Base-by-base conservation (phyloP, 2,329 filamentous ascomycete genomes). In the Ophiostoma sp. region DNA sequence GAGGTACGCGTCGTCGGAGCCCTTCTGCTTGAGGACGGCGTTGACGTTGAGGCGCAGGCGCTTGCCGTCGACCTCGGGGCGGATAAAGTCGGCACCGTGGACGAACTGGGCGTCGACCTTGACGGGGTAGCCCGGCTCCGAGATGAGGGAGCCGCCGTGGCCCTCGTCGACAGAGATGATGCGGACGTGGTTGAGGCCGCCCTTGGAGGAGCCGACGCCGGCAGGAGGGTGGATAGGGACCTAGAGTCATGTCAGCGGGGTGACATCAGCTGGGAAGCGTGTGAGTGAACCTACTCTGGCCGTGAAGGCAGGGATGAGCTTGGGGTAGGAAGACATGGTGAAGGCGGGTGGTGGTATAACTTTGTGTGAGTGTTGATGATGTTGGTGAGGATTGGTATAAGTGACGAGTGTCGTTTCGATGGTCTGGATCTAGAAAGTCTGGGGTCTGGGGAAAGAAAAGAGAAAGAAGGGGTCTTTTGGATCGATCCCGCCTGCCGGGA, bases 71-170 rank as follows among this genome's bases (percentile, higher is more conserved):
- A 81, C 80, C 74, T 83, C 82, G 52, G 78, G 77, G 73, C 80
- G 81, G 77, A 85, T 82, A 78, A 79, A 84, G 78, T 85, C 83
- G 64, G 79, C 80, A 73, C 83, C 83, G 74, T 83, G 81, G 63
- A 81, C 69, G 73, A 84, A 80, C 36, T 78, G 75, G 48, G 81
- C 83, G 74, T 83, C 79, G 63, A 85, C 74, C 72, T 78, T 63
- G 76, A 83, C 76, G 2, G 82, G 78, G 78, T 84, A 84, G 73
- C 73, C 74, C 1, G 80, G 78, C 61, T 83, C 80, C 12, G 83
- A 83, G 19, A 75, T 73, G 63, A 85, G 73, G 74, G 75, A 79
- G 72, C 80, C 80, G 71, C 79, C 79, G 63, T 45, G 19, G 73
- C 64, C 64, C 45, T 70, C 59, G 19, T 77, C 74, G 22, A 75